Percentiles rank a stretch among this genome's conserved stretches.
Conservation (phyloP, 257 asterid species). For the Fraxinus pennsylvanica region DNA sequence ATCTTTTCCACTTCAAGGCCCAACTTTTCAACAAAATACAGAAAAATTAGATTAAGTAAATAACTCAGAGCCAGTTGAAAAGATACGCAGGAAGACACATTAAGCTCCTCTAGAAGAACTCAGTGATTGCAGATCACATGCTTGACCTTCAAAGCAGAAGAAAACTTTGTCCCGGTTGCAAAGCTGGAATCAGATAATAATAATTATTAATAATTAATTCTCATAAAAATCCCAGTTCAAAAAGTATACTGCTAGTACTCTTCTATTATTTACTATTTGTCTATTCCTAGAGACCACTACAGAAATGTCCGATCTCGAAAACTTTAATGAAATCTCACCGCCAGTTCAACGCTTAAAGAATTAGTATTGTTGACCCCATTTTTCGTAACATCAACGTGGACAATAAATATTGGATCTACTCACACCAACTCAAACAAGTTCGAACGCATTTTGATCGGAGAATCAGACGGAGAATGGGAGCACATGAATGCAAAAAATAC, state of each 20-base stretch:
- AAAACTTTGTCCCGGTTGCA: conserved; percentile 20
- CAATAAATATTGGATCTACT: no score
- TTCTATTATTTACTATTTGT: background rate
- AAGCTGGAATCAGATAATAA: conserved; percentile 38
- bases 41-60: conserved; percentile 19
- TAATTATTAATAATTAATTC: conserved; percentile 1
- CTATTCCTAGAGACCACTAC: conserved; percentile 29
- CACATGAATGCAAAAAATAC: no score
- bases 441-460: no score
- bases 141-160: conserved; percentile 35
- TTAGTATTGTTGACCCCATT: background rate
- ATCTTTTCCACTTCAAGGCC: conserved; percentile 27
- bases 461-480: no score
- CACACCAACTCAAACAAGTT: no score
- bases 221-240: conserved; percentile 27
- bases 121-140: conserved; percentile 47
- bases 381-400: no score
- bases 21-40: conserved; percentile 10
- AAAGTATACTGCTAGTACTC: conserved; percentile 21
- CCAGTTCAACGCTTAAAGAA: conserved; percentile 42
- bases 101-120: conserved; percentile 23
- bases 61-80: conserved; percentile 29
- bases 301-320: conserved; percentile 32
- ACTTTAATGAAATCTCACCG: conserved; percentile 35
- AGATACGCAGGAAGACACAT: conserved; percentile 23